phyloP scores from a whole-genome alignment of 2,329 filamentous ascomycete species.

The Lachnellula arida region DNA sequence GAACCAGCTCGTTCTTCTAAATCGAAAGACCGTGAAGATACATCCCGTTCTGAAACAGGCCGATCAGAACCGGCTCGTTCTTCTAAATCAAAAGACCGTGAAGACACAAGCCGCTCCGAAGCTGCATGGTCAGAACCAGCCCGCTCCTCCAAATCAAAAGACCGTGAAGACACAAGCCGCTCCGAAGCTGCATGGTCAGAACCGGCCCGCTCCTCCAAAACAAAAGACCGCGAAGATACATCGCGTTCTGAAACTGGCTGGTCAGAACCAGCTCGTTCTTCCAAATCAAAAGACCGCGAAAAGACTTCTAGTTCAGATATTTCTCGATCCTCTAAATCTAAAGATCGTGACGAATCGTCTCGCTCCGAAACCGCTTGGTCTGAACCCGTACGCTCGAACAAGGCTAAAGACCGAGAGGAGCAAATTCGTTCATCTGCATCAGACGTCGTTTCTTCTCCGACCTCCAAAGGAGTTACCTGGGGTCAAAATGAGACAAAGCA shows the following conservation, averaged over 20 bases:
- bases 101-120: slow-evolving; percentile 15
- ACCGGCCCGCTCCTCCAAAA: slow-evolving; percentile 19
- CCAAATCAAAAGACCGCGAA: slow-evolving; percentile 30
- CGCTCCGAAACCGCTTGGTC: slow-evolving; percentile 5
- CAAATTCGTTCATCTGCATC: slow-evolving; percentile 20
- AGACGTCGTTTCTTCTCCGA: slow-evolving; percentile 38
- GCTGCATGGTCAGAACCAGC: slow-evolving; percentile 14
- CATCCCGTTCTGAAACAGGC: slow-evolving; percentile 15
- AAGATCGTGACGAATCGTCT: slow-evolving; percentile 3
- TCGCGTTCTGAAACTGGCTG: slow-evolving; percentile 16
- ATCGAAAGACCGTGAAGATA: slow-evolving; percentile 16
- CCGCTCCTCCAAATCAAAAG: slow-evolving; percentile 9
- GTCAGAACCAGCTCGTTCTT: slow-evolving; percentile 12
- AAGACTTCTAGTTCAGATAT: neutral
- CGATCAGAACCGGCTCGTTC: slow-evolving; percentile 7
- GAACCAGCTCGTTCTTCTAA: slow-evolving; percentile 12
- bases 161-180: slow-evolving; percentile 17
- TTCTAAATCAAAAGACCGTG: slow-evolving; percentile 31
- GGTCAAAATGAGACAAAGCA: slow-evolving; percentile 60
- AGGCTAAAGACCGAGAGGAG: slow-evolving; percentile 19
- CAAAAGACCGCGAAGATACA: slow-evolving; percentile 3
- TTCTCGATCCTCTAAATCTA: slow-evolving; percentile 23
- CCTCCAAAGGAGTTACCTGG: slow-evolving; percentile 58
- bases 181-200: slow-evolving; percentile 17
- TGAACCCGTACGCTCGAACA: slow-evolving; percentile 17